phyloP scores from a whole-genome alignment of 2,329 filamentous ascomycete genomes.

The Neonectria coccinea region DNA sequence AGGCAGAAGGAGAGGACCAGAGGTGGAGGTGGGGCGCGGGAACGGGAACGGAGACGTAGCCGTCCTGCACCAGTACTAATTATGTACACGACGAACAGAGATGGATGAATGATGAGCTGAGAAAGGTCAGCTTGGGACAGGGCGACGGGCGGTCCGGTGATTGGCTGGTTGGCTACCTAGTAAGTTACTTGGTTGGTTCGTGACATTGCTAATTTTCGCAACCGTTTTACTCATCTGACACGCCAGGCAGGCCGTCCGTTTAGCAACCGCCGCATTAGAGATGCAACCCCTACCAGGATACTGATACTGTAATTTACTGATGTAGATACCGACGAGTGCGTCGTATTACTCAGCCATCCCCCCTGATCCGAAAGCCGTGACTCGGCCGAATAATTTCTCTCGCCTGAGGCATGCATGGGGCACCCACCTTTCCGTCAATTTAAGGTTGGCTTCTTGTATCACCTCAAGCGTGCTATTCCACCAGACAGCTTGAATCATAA shows the following conservation, averaged over 20 bases:
- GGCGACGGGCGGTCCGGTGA: not conserved
- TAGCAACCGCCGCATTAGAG: not conserved
- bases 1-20: not conserved
- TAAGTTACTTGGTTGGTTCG: conserved; percentile 1
- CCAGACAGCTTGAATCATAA: not conserved
- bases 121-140: not conserved
- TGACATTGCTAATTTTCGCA: not conserved
- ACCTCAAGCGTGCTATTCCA: not conserved
- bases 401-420: not conserved
- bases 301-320: conserved; percentile 10
- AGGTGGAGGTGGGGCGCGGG: not conserved
- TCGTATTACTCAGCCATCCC: not conserved
- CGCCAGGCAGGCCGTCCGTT: not conserved
- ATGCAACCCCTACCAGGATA: not conserved
- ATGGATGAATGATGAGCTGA: too few relatives aligned
- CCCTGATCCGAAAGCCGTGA: conserved; percentile 19
- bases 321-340: not conserved
- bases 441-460: not conserved
- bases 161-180: not conserved
- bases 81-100: too few relatives aligned
- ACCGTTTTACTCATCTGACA: not conserved
- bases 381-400: conserved; percentile 36
- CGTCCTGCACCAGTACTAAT: too few relatives aligned
- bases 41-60: too few relatives aligned
- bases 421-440: conserved; percentile 2